Conservation (phyloP, 2,329 filamentous ascomycete species). For the Aspergillus fijiensis region DNA sequence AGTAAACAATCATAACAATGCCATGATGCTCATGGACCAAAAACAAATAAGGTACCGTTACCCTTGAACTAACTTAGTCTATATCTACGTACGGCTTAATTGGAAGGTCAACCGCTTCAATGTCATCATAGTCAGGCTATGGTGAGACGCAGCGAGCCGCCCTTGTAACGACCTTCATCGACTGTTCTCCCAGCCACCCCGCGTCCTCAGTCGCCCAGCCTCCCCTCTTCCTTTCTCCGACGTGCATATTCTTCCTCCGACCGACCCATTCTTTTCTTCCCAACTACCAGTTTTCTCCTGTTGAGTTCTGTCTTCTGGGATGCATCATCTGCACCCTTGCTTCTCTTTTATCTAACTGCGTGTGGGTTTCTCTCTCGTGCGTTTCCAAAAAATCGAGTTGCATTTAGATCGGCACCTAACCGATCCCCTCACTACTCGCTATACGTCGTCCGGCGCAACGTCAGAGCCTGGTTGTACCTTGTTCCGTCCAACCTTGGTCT, state of each 20-base stretch:
- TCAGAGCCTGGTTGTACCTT: neutral
- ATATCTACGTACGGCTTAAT: neutral
- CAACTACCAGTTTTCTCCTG: neutral
- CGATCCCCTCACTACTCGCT: neutral
- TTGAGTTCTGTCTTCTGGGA: neutral
- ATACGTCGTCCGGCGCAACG: constrained; percentile 8
- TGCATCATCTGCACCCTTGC: constrained; percentile 6
- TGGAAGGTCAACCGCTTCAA: neutral
- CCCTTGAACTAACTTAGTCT: too few species aligned
- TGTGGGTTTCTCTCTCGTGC: constrained; percentile 12
- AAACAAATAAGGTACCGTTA: neutral
- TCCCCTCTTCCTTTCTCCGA: constrained; percentile 21
- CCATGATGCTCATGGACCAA: neutral
- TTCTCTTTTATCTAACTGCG: constrained; percentile 6
- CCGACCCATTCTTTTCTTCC: constrained; percentile 1
- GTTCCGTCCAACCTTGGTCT: neutral
- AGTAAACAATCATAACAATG: neutral
- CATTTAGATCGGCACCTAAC: constrained; percentile 14
- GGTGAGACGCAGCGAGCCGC: neutral
- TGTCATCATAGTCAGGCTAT: neutral
- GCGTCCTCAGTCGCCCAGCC: constrained; percentile 34
- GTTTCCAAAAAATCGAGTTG: constrained; percentile 11
- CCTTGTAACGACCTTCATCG: too few species aligned
- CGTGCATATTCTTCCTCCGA: constrained; percentile 8
- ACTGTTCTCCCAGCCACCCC: constrained; percentile 33